phyloP scores from a whole-genome alignment of 2,329 filamentous ascomycete species.

The Onygenales sp. region DNA sequence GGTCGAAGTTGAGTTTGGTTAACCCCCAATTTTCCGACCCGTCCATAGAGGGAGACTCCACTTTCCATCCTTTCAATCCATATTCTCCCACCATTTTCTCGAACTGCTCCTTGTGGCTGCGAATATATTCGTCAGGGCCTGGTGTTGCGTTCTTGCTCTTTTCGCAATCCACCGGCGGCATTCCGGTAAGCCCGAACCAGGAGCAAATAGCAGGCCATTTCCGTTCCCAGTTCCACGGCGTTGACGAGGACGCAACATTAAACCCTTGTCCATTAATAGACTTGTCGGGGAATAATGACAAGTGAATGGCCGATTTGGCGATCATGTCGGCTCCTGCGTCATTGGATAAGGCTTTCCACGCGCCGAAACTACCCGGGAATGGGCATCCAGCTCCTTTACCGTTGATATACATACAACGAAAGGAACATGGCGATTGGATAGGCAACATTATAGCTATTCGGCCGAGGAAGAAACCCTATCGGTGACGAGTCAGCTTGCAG shows the following conservation, averaged over 20 bases:
- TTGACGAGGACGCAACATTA: slow-evolving; percentile 9
- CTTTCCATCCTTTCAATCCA: slow-evolving; percentile 7
- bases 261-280: slow-evolving; percentile 8
- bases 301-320: slow-evolving; percentile 10
- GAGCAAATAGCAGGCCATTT: slow-evolving; percentile 9
- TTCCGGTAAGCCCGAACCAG: slow-evolving; percentile 9
- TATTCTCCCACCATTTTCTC: slow-evolving; percentile 7
- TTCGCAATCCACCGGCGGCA: slow-evolving; percentile 8
- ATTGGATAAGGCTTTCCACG: slow-evolving; percentile 9
- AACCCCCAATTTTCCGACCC: slow-evolving; percentile 11
- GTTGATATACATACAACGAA: slow-evolving; percentile 9
- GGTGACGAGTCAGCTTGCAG: background rate
- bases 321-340: slow-evolving; percentile 9
- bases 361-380: slow-evolving; percentile 9
- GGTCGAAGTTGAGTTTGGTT: slow-evolving; percentile 9
- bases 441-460: slow-evolving; percentile 7
- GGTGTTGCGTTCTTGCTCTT: slow-evolving; percentile 2
- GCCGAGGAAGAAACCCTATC: slow-evolving; percentile 10
- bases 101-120: slow-evolving; percentile 6
- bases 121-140: slow-evolving; percentile 9
- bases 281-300: slow-evolving; percentile 5
- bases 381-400: slow-evolving; percentile 8
- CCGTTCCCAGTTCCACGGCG: slow-evolving; percentile 8
- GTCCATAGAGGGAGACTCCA: slow-evolving; percentile 9
- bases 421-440: slow-evolving; percentile 10